Percentiles rank a stretch among this genome's conserved stretches.
Evolutionary conservation across 2,329 filamentous ascomycete species (phyloP).

Genomic region (Volutella citrinella): DNA sequence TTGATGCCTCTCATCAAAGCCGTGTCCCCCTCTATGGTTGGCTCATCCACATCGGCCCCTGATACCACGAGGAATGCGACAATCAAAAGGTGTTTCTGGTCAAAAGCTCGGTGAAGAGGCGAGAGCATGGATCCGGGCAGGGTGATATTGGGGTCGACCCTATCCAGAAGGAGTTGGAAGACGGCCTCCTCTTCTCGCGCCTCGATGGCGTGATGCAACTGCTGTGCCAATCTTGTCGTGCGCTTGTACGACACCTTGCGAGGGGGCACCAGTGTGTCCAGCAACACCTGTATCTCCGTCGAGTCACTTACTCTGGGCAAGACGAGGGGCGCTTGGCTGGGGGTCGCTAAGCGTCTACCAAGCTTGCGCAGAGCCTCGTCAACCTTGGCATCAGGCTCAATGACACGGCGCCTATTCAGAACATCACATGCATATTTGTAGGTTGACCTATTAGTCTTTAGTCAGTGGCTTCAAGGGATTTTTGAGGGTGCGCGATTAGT

Average conservation of each 20-base stretch:
- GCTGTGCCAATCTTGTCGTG: constrained; percentile 18
- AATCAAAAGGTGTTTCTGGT: constrained; percentile 23
- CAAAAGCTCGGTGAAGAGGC: constrained; percentile 24
- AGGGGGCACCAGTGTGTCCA: constrained; percentile 25
- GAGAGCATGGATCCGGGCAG: constrained; percentile 25
- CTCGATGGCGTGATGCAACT: constrained; percentile 23
- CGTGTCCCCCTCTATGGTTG: constrained; percentile 24
- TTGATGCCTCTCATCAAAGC: constrained; percentile 26
- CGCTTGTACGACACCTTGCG: constrained; percentile 17
- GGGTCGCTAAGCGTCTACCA: constrained; percentile 20
- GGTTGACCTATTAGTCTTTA: constrained; percentile 14
- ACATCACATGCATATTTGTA: constrained; percentile 21
- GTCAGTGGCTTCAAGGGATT: background rate
- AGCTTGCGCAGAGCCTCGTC: constrained; percentile 23
- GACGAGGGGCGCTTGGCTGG: constrained; percentile 20
- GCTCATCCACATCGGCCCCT: constrained; percentile 25
- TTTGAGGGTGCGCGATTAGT: background rate
- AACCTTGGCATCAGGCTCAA: constrained; percentile 23
- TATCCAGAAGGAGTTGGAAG: constrained; percentile 21
- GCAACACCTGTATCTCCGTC: constrained; percentile 24
- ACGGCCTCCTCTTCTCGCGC: constrained; percentile 21
- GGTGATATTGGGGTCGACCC: constrained; percentile 24
- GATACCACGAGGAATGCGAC: constrained; percentile 26
- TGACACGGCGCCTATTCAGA: constrained; percentile 22
- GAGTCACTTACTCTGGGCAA: constrained; percentile 26